A percentile compares a stretch with the other conserved stretches of the same genome.
Evolutionary conservation across 495 filamentous ascomycete species (phyloP).

Genomic region (Parachaetomium inaequale): DNA sequence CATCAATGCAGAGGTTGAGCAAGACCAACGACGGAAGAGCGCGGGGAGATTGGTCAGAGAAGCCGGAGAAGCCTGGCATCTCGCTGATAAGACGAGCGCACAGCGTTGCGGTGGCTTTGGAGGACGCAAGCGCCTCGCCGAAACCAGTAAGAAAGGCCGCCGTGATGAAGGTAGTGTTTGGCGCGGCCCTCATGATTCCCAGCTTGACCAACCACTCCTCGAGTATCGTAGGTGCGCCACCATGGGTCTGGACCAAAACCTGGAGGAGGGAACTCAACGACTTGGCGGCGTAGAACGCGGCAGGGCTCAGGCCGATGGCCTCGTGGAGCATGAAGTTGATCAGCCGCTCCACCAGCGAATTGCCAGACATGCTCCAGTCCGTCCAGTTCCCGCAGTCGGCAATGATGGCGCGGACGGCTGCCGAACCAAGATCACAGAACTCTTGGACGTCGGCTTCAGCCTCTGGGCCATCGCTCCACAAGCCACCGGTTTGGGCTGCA

Average conservation of each 20-base stretch:
- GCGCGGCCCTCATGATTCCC: conserved; percentile 37
- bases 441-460: conserved; percentile 58
- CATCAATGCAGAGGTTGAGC: conserved; percentile 41
- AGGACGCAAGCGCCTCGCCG: conserved; percentile 44
- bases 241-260: conserved; percentile 36
- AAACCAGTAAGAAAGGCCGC: conserved; percentile 54
- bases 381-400: conserved; percentile 31
- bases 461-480: conserved; percentile 43
- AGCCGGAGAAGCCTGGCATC: conserved; percentile 39
- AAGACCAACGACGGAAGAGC: conserved; percentile 42
- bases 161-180: conserved; percentile 46
- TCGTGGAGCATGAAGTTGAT: conserved; percentile 38
- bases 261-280: conserved; percentile 43
- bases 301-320: conserved; percentile 30
- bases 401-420: conserved; percentile 50
- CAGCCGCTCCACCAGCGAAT: conserved; percentile 33
- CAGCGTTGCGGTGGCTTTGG: conserved; percentile 43
- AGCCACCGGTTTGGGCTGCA: conserved; percentile 27
- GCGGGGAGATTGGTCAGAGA: conserved; percentile 27
- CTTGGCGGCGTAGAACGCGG: conserved; percentile 49
- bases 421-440: conserved; percentile 55
- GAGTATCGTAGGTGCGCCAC: conserved; percentile 30
- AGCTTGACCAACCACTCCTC: conserved; percentile 43
- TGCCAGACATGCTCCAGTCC: conserved; percentile 27
- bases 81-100: conserved; percentile 56